Conservation (phyloP, 495 filamentous ascomycete genomes). For the Penicillium ucsense region DNA sequence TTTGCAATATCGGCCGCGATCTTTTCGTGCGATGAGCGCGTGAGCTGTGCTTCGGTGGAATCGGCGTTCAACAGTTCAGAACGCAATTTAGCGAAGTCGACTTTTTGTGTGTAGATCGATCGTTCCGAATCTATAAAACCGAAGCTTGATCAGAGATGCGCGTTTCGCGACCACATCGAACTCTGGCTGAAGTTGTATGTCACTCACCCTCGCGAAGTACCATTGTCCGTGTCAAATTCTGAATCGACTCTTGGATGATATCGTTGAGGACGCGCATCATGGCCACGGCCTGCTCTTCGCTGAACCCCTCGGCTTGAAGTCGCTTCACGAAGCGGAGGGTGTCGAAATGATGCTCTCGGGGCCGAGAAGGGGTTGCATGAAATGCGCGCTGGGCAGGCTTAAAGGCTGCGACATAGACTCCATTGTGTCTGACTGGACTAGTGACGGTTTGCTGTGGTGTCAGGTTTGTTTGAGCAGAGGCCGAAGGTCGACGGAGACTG, state of each 20-base stretch:
- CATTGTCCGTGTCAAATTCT: slow-evolving; percentile 97
- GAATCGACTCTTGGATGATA: slow-evolving; percentile 96
- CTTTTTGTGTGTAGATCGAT: slow-evolving; percentile 94
- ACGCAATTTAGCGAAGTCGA: slow-evolving; percentile 97
- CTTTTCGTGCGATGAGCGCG: slow-evolving; percentile 82
- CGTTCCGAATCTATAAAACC: slow-evolving; percentile 37
- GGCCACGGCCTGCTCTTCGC: slow-evolving; percentile 86
- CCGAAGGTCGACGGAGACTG: slow-evolving; percentile 15
- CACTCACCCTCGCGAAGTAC: slow-evolving; percentile 75
- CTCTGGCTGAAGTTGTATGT: not conserved
- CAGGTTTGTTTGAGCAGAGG: slow-evolving; percentile 3
- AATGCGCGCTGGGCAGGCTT: slow-evolving; percentile 47
- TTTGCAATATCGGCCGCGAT: slow-evolving; percentile 92
- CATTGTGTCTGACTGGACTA: slow-evolving; percentile 35
- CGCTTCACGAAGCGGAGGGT: slow-evolving; percentile 94
- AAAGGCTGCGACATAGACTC: slow-evolving; percentile 37
- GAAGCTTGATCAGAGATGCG: no score
- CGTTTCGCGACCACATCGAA: not conserved
- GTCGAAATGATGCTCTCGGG: slow-evolving; percentile 91
- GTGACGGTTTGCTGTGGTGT: slow-evolving; percentile 12
- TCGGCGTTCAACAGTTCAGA: slow-evolving; percentile 87
- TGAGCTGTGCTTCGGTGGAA: slow-evolving; percentile 79
- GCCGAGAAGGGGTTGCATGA: slow-evolving; percentile 50
- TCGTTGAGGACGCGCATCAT: slow-evolving; percentile 97
- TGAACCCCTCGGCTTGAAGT: slow-evolving; percentile 84